Base-by-base conservation (phyloP, 2,329 filamentous ascomycete genomes). In the Boeremia exigua region DNA sequence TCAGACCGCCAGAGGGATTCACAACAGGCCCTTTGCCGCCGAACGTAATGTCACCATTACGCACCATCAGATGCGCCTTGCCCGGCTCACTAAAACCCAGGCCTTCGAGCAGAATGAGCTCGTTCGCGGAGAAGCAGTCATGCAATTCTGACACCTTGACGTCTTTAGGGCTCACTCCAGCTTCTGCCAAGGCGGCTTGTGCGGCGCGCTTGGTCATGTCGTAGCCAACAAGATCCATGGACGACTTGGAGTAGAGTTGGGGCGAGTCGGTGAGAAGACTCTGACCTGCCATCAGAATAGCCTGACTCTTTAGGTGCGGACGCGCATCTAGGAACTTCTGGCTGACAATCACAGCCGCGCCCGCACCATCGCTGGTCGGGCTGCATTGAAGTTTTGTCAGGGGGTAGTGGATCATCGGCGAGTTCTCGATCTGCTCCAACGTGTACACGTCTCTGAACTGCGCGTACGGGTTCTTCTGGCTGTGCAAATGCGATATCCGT, bases 301-400 rank as follows among this genome's bases (percentile, higher is more conserved):
- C 94, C 69, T 93, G 90, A 49, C 85, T 82, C 72, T 87, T 88
- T 46, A 96, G 84, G 68, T 96, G 88, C 2, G 92, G 92, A 25
- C 91, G 84, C 6, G 88, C 88, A 66, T 93, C 89, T 52, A 98
- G 83, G 82, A 97, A 98, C 43, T 83, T 85, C 78, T 96, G 88
- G 1, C 91, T 96, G 37, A 97, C 93, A 43, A 98, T 80, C 15
- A 97, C 88, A 8, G 91, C 92, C 0, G 94, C 92, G 0, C 92
- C 94, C 27, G 88, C 92, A 28, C 94, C 94, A 75, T 97, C 94
- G 0, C 90, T 95, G 0, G 94, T 98, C 1, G 94, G 94, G 76
- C 92, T 96, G 82, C 94, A 97, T 79, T 97, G 94, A 23, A 98
- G 86, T 78, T 96, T 97, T 48, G 94, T 98, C 48, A 98, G 82